Base-by-base conservation (phyloP, 805 yeast genomes). In the Maudiozyma pseudohumilis region DNA sequence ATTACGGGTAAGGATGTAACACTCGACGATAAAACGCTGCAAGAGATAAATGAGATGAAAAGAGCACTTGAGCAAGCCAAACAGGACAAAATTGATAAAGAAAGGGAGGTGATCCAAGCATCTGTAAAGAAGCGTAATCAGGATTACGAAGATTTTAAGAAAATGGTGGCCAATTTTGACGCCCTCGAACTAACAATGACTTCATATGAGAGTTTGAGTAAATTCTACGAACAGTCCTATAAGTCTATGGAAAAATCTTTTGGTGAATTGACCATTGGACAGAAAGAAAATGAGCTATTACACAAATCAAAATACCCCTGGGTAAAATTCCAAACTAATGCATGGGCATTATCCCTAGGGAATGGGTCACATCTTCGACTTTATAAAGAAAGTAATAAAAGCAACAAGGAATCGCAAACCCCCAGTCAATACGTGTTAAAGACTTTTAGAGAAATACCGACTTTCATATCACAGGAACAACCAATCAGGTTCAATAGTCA, bases 201-300 rank as follows among this genome's bases (percentile, higher is more conserved):
- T 3, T 60, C 72, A 1, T 61, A 61, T 41, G 64, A 65, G 29
- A 63, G 65, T 3, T 63, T 70, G 38, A 47, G 55, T 8, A 60
- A 63, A 5, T 65, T 60, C 35, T 36, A 28, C 12, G 41, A 43
- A 19, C 33, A 29, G 8, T 24, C 39, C 19, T 20, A 38, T 15
- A 27, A 27, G n/a, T 28, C 34, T n/a, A 12, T 32, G 3, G 32
- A 25, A 4, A 40, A 32, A 12, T 47, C 49, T 16, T 22, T 40
- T 13, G 39, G 30, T 4, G 25, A 37, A 16, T 26, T 22, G 15
- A 28, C 42, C 9, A 31, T 35, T 12, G 17, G 33, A 18, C 40
- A 37, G 15, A 41, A 40, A 22, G 60, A 56, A 29, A 29, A 32
- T n/a, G 42, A 35, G 19, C 34, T 47, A 15, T 31, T 58, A 3